These are phyloP conservation scores for Zymoseptoria brevis DNA, from an alignment of 2,329 filamentous ascomycete genomes.

Conservation along the genomic window DNA sequence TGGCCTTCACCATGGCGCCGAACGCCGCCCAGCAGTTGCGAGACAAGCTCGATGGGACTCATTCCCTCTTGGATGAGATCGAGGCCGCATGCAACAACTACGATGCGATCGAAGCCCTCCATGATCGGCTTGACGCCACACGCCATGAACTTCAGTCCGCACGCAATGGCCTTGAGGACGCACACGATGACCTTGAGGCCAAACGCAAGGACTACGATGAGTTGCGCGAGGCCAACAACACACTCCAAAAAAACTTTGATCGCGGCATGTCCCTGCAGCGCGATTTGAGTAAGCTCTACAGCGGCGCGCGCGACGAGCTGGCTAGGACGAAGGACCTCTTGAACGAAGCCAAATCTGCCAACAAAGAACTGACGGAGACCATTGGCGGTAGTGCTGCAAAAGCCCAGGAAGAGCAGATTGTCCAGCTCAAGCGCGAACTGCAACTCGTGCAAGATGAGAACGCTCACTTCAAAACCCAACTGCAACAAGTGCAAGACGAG, in stretches of 20 bases:
- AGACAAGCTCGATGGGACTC: neutral
- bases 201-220: neutral
- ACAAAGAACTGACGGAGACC: neutral
- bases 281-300: neutral
- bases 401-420: neutral
- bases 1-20: neutral
- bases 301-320: neutral
- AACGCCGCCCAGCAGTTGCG: neutral
- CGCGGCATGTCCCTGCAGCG: neutral
- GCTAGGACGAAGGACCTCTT: neutral
- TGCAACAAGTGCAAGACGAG: neutral
- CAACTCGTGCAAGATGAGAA: neutral
- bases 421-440: neutral
- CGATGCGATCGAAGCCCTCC: too few species aligned
- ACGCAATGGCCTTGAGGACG: neutral
- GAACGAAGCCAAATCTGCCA: neutral
- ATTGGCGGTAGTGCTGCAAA: neutral
- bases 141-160: too few species aligned
- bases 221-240: neutral
- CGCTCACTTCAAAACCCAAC: neutral
- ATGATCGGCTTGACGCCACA: too few species aligned
- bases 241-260: neutral
- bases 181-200: neutral
- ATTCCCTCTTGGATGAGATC: too few species aligned
- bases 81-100: too few species aligned